Evolutionary conservation across 176 grass and related monocot genomes (phyloP).

Genomic region (Saccharum officinarum): DNA sequence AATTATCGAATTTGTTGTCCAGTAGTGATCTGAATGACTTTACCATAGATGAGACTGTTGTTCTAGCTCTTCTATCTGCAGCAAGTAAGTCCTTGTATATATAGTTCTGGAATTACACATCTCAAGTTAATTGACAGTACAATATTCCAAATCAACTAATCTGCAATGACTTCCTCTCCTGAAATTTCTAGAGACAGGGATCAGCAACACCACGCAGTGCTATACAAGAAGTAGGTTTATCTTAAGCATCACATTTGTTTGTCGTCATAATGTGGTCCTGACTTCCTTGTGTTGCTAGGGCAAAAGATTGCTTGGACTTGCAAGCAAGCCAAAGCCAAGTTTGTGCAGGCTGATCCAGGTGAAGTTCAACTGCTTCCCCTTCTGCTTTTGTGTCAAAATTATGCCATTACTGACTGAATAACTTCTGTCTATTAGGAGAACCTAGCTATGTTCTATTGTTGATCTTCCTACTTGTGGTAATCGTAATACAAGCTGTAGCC

Average conservation of each 20-base stretch:
- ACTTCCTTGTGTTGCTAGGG: constrained; percentile 41
- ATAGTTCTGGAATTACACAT: constrained; percentile 14
- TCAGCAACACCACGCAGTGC: constrained; percentile 51
- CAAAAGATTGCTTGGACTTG: constrained; percentile 65
- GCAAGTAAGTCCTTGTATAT: constrained; percentile 57
- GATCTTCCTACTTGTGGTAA: constrained; percentile 49
- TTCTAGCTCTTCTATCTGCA: constrained; percentile 66
- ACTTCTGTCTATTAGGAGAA: constrained; percentile 34
- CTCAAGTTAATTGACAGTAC: background rate
- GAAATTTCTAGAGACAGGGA: constrained; percentile 54
- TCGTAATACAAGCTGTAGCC: constrained; percentile 47
- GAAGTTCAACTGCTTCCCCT: constrained; percentile 13
- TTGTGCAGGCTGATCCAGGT: constrained; percentile 49
- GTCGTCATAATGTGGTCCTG: background rate
- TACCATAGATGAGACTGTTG: constrained; percentile 51
- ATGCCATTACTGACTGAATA: background rate
- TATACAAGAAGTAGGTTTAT: constrained; percentile 53
- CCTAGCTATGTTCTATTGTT: constrained; percentile 43
- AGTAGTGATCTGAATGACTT: constrained; percentile 54
- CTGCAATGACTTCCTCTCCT: background rate
- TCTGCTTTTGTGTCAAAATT: background rate
- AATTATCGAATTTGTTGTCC: constrained; percentile 63
- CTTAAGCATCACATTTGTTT: constrained; percentile 11
- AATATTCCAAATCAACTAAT: constrained; percentile 24
- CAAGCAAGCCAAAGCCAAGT: constrained; percentile 42